These are phyloP conservation scores for Isatis lusitanica DNA, from an alignment of 441 rosid species.

Conservation along the genomic window DNA sequence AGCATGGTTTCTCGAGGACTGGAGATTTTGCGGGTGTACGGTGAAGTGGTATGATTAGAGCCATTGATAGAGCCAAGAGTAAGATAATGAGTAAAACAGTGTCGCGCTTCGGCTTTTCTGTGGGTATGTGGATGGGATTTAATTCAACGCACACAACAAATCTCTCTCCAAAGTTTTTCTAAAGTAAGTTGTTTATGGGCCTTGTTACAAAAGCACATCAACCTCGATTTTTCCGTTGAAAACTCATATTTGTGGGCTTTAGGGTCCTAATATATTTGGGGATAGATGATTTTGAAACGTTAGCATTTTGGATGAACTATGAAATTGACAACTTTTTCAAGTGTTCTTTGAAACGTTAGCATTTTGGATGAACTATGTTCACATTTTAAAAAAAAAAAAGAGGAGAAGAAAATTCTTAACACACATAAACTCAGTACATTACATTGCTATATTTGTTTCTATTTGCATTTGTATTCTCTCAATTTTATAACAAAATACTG, in stretches of 20 bases:
- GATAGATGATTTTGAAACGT: background rate
- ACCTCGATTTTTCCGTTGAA: background rate
- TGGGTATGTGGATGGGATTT: constrained; percentile 29
- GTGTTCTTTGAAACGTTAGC: too few species aligned
- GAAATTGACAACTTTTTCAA: too few species aligned
- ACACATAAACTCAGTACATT: too few species aligned
- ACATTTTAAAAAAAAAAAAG: too few species aligned
- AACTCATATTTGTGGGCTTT: background rate
- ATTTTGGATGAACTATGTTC: too few species aligned
- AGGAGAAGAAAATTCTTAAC: too few species aligned
- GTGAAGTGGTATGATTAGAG: constrained; percentile 25
- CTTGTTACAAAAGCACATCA: background rate
- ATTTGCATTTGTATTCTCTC: too few species aligned
- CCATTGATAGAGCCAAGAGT: background rate
- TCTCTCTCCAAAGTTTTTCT: background rate
- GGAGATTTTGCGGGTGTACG: background rate
- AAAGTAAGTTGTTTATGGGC: background rate
- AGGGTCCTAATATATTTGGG: background rate
- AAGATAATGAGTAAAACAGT: constrained; percentile 18
- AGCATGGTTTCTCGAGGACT: constrained; percentile 47
- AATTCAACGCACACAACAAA: background rate
- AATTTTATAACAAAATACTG: too few species aligned
- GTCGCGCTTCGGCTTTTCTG: constrained; percentile 25
- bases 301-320: too few species aligned
- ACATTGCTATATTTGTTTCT: too few species aligned